Evolutionary conservation across 768 basidiomycete species (phyloP), one percentile per base, ranked within the genome.

Genomic region (Leccinum subtestaceum): DNA sequence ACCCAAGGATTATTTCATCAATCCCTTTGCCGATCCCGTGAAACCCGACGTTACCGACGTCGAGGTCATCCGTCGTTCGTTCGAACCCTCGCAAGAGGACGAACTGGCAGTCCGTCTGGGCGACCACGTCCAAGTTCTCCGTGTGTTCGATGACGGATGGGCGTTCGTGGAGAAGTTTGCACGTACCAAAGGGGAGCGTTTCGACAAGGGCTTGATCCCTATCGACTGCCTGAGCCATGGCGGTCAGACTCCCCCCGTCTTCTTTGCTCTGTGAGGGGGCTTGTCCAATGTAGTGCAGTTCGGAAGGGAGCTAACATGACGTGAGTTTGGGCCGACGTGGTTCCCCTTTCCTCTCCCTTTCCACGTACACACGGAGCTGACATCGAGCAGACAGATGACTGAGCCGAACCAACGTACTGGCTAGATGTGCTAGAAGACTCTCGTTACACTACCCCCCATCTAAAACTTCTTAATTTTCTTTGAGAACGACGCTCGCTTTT

Each of bases 111-210:
- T 89, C 1, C 40, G 23, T 0, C 72, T 75, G 0, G 82, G 80
- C 1, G 87, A 89, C 52, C 63, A 65, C 5, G 82, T 89, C 11
- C 80, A 72, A 65, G 71, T 90, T 31, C 5, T 86, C 11, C 72
- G 75, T 52, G 64, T 81, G 23, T 91, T 84, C 66, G 84, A 87
- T 58, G 89, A 90, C 63, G 89, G 88, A 1, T 91, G 89, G 89
- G 82, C 82, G 6, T 70, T 81, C 60, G 82, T 87, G 38, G 81
- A 87, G 74, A 82, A 77, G 59, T 54, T 80, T 10, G 60, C 59
- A 2, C 15, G 48, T 7, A 40, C 51, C 2, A 45, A 19, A 7
- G 21, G 21, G 15, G 53, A 27, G 11, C 29, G 32, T 59, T 59
- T 45, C 29, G 67, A 65, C 4, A 70, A 70, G 40, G 88, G 88